phyloP scores from a whole-genome alignment of 148 eudicot genomes.

The Vaccinium darrowii region DNA sequence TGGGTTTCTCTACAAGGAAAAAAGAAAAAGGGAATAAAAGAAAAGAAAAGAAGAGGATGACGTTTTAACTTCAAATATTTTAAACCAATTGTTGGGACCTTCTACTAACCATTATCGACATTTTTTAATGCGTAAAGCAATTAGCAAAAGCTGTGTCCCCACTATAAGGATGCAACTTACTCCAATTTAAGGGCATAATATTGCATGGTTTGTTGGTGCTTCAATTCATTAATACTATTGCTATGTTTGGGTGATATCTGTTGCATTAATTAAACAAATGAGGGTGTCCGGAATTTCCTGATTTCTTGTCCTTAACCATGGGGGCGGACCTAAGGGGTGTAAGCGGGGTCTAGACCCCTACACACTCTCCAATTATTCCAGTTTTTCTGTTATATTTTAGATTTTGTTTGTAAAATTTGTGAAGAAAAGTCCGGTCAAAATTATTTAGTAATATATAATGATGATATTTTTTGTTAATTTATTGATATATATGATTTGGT shows the following conservation, averaged over 20 bases:
- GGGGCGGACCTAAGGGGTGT: no score
- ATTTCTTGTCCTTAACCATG: neutral
- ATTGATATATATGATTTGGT: no score
- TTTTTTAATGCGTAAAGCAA: neutral
- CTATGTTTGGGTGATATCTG: neutral
- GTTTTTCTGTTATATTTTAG: no score
- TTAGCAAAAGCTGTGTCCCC: neutral
- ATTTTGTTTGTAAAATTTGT: no score
- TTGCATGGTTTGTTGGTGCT: slow-evolving; percentile 6
- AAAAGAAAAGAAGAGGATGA: no score
- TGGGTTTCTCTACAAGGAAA: no score
- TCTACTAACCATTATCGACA: neutral
- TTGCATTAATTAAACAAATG: neutral
- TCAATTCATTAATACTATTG: neutral
- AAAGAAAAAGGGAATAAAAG: no score
- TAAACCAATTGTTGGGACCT: neutral
- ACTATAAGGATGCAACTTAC: neutral
- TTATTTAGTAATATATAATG: no score
- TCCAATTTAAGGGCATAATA: neutral
- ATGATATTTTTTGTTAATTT: no score
- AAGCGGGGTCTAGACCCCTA: no score
- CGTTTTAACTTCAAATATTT: neutral
- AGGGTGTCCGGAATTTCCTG: neutral
- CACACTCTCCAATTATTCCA: no score
- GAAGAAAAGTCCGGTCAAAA: no score